Conservation (phyloP, 441 rosid genomes). For the Bocquillonia castaneifolia region DNA sequence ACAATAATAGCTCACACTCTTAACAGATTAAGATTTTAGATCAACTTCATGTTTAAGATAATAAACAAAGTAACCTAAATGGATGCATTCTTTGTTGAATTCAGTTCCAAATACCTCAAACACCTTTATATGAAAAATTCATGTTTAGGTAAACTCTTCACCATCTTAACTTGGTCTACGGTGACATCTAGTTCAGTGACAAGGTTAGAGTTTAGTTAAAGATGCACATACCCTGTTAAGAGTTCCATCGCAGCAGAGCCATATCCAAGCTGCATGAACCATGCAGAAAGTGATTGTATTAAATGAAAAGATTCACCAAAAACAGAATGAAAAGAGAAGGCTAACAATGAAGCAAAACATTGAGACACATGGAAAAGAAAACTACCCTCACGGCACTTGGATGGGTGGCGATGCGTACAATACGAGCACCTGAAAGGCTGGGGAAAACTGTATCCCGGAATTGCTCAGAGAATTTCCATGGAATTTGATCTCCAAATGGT, state of each 20-base stretch:
- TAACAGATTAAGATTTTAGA: neutral
- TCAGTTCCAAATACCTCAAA: neutral
- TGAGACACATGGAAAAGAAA: conserved; percentile 10
- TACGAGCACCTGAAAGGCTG: conserved; percentile 91
- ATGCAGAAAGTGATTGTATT: conserved; percentile 16
- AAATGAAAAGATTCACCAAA: conserved; percentile 12
- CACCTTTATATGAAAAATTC: neutral
- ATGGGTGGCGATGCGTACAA: conserved; percentile 96
- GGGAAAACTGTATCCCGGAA: conserved; percentile 79
- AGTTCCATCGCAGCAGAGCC: conserved; percentile 93
- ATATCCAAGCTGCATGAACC: conserved; percentile 78
- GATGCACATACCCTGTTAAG: conserved; percentile 56
- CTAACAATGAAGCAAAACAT: too few species aligned
- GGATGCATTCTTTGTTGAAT: neutral
- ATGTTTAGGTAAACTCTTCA: neutral
- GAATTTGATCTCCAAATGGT: conserved; percentile 94
- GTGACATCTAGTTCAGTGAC: neutral
- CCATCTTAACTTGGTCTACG: neutral
- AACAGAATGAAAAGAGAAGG: conserved; percentile 3
- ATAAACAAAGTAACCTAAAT: neutral
- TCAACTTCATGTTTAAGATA: neutral
- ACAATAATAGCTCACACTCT: neutral
- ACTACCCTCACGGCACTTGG: conserved; percentile 95
- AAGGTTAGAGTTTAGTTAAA: conserved; percentile 16
- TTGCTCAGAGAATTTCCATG: conserved; percentile 62